Evolutionary conservation across 2,329 filamentous ascomycete genomes (phyloP).

Genomic region (Escovopsis sp.): DNA sequence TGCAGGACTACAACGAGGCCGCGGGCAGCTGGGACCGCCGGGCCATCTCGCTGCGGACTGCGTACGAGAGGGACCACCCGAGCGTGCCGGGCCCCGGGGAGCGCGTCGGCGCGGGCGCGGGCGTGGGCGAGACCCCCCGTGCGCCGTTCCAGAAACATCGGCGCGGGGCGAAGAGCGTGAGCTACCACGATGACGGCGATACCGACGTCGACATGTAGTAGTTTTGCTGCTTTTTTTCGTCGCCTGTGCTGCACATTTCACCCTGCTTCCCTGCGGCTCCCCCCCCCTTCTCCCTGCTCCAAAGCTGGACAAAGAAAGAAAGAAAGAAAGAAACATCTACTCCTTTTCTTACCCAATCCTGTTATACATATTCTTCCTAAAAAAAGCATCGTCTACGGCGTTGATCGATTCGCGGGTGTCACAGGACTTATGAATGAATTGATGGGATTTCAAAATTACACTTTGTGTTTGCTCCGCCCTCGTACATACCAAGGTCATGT

Average conservation of each 20-base stretch:
- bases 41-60: constrained; percentile 37
- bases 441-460: too few species aligned
- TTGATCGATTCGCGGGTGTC: too few species aligned
- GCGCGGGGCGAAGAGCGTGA: constrained; percentile 20
- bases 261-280: not conserved
- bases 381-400: too few species aligned
- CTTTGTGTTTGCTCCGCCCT: too few species aligned
- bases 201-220: constrained; percentile 2
- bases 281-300: not conserved
- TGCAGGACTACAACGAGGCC: constrained; percentile 46
- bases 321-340: too few species aligned
- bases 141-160: constrained; percentile 16
- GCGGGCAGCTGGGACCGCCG: constrained; percentile 58
- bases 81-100: constrained; percentile 13
- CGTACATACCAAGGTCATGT: too few species aligned
- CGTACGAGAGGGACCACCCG: constrained; percentile 40
- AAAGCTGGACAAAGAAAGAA: too few species aligned
- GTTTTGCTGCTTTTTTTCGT: not conserved
- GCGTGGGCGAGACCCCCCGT: constrained; percentile 1
- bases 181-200: constrained; percentile 16
- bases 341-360: too few species aligned
- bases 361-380: not conserved
- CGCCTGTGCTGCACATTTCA: not conserved
- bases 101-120: constrained; percentile 7
- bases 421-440: too few species aligned